Evolutionary conservation across 352 stramenopile genomes (phyloP).

Genomic region (Globisporangium nodosum): DNA sequence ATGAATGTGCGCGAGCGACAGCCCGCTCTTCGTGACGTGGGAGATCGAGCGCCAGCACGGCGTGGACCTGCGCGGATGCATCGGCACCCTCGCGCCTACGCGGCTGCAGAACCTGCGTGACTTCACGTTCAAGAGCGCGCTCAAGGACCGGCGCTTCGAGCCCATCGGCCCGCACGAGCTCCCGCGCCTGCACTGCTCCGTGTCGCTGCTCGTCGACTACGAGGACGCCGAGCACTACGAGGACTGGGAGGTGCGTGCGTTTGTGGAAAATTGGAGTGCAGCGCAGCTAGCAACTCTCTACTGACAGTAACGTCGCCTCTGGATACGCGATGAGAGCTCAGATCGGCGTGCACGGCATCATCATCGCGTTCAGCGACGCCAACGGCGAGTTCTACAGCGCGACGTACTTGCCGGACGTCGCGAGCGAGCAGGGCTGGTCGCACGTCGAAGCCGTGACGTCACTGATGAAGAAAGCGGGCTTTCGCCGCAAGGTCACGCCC

Average conservation of each 20-base stretch:
- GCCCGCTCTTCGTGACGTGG: constrained; percentile 82
- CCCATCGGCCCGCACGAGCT: constrained; percentile 67
- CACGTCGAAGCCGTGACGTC: constrained; percentile 70
- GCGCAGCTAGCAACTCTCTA: neutral
- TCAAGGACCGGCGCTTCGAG: constrained; percentile 73
- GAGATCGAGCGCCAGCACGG: constrained; percentile 58
- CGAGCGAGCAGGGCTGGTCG: constrained; percentile 66
- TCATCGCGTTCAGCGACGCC: constrained; percentile 69
- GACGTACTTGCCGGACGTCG: constrained; percentile 77
- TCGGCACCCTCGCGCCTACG: constrained; percentile 69
- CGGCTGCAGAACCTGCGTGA: constrained; percentile 61
- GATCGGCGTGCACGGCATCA: constrained; percentile 73
- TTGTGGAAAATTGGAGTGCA: neutral
- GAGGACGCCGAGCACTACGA: constrained; percentile 67
- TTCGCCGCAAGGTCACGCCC: constrained; percentile 44
- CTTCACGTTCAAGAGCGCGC: constrained; percentile 80
- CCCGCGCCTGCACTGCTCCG: constrained; percentile 59
- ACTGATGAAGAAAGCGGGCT: constrained; percentile 77
- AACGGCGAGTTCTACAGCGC: constrained; percentile 49
- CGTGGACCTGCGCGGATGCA: constrained; percentile 60
- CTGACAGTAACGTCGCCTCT: neutral
- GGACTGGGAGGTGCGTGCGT: constrained; percentile 60
- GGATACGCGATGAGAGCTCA: constrained; percentile 6
- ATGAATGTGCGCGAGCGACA: constrained; percentile 8
- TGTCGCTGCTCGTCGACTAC: constrained; percentile 82